Base-by-base conservation (phyloP, 768 basidiomycete species). In the Pisolithus orientalis region DNA sequence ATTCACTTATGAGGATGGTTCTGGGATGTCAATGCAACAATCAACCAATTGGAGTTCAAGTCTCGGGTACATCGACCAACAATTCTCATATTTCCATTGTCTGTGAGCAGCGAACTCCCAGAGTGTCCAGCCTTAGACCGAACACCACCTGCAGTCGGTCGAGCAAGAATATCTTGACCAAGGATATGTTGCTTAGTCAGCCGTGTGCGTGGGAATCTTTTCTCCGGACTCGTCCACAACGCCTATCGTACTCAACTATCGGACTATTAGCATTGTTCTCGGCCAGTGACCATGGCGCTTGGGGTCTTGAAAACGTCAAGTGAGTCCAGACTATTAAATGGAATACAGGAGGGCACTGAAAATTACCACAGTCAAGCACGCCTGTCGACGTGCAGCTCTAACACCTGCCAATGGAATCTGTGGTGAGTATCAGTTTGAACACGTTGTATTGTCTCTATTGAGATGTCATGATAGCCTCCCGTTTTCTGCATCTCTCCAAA, bases 401-500 rank as follows among this genome's bases (percentile, higher is more conserved):
- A 67, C 76, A 45, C 74, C 80, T 50, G 68, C 70, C 58, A 63
- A 75, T 45, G 73, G 73, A 57, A 60, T 75, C 25, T 68, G 66
- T 58, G 73, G 80, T 78, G 53, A 52, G 68, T 59, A 52, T 21
- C 28, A 39, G 11, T 34, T 34, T 13, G 34, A 34, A 14, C 52
- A 45, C 45, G 28, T 28, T 31, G 17, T 49, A 45, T 17, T 37
- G 52, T 57, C 47, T 43, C 51, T 44, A 50, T 28, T 34, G 31
- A 42, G 29, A 37, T 44, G 29, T 47, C 57, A 37, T 44, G n/a
- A 14, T 1, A 82, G 81, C 73, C 51, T 69, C 64, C 62, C 84
- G 84, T 59, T 74, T 75, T 39, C 61, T 90, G 21, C 83, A 86
- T 60, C 68, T 77, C 9, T 80, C 84, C 8, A 70, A 65, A 47